phyloP scores from a whole-genome alignment of 352 stramenopile species.

The Aphanomyces cochlioides region DNA sequence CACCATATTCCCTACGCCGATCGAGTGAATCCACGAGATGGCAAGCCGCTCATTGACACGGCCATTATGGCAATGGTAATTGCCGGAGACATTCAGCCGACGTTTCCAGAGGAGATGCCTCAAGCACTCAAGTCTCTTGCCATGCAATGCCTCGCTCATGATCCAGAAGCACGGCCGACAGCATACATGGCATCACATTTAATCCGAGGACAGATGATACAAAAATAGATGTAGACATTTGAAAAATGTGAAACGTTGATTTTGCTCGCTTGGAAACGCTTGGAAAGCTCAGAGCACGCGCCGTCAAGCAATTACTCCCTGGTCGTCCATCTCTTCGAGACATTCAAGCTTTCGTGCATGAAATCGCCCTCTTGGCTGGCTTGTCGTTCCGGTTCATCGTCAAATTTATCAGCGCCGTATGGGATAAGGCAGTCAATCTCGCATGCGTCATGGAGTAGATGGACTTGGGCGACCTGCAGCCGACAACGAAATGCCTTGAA shows the following conservation, averaged over 20 bases:
- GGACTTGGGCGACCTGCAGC: constrained; percentile 44
- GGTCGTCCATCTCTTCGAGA: constrained; percentile 1
- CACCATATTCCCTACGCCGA: constrained; percentile 24
- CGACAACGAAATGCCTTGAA: no score
- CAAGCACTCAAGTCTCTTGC: constrained; percentile 31
- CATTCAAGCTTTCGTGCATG: constrained; percentile 48
- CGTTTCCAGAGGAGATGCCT: constrained; percentile 19
- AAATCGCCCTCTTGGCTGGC: constrained; percentile 48
- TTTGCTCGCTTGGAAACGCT: not conserved
- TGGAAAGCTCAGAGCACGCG: not conserved
- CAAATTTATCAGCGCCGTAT: constrained; percentile 49
- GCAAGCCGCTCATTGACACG: constrained; percentile 26
- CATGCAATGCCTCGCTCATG: constrained; percentile 43
- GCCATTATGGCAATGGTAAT: constrained; percentile 29
- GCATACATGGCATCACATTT: not conserved
- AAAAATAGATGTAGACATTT: no score
- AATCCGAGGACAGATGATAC: not conserved
- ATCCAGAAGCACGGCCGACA: constrained; percentile 45
- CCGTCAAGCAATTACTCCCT: constrained; percentile 18
- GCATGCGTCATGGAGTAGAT: constrained; percentile 51
- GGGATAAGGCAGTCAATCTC: constrained; percentile 46
- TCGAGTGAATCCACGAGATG: not conserved
- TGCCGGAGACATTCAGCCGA: not conserved
- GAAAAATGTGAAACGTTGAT: no score
- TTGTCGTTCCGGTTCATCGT: constrained; percentile 56